Evolutionary conservation across 768 basidiomycete genomes (phyloP), one percentile per base, ranked within the genome.

Genomic region (Trametes cinnabarina): DNA sequence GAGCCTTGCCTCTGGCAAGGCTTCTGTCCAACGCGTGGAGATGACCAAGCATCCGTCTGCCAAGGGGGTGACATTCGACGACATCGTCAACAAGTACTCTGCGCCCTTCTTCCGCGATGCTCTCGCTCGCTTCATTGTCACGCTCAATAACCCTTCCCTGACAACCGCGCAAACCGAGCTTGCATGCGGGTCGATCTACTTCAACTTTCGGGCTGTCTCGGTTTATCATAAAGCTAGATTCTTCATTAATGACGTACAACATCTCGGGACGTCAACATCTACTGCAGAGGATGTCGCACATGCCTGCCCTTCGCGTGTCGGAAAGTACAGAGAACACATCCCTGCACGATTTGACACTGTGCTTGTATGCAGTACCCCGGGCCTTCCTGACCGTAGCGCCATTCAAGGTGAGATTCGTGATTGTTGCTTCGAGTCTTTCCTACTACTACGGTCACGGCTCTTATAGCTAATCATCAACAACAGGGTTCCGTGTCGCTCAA

Each of bases 401-500:
- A 46, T 23, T 10, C 22, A 23, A 46, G 20, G 43, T 39, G 17
- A 39, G 37, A 14, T 14, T 39, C 37, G 37, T 12, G 17, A n/a
- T n/a, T 39, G 37, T 39, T 39, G 14, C 30, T 32, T 11, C 30
- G 30, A 32, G 30, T 32, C 30, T 32, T 32, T 32, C 30, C 30
- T 32, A 32, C 30, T 32, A 32, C 30, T 32, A 32, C 30, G 30
- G 30, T 32, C 30, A 32, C 30, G 30, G 30, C 32, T 39, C 35
- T 2, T 52, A 50, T 14, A 37, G n/a, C 32, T 37, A 22, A 32
- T 32, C 30, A 32, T 32, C 30, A 32, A 39, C 37, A 20, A 15
- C 51, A 59, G 57, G 37, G 2, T 66, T 65, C 60, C 65, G 65
- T 22, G 63, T 73, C 32, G 72, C 51, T 1, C 71, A 65, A 19